These are phyloP conservation scores for Coniochaeta hoffmannii DNA, from an alignment of 2,329 filamentous ascomycete genomes.

Conservation along the genomic window DNA sequence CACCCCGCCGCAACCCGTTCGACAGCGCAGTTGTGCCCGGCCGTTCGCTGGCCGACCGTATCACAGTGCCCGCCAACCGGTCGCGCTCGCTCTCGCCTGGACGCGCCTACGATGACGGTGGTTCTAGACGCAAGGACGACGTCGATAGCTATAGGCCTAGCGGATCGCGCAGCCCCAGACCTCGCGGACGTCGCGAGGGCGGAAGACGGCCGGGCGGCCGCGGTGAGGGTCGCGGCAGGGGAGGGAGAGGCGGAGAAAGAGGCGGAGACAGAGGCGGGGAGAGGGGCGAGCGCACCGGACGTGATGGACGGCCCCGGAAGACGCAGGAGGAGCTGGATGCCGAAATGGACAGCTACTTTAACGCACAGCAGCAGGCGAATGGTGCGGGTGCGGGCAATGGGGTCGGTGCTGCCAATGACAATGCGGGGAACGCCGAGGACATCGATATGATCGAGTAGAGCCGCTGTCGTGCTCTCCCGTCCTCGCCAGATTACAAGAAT, in stretches of 20 bases:
- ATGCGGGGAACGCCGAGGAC: constrained; percentile 28
- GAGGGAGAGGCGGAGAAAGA: constrained; percentile 31
- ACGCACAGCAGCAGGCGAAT: constrained; percentile 26
- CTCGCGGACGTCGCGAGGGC: constrained; percentile 48
- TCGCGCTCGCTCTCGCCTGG: constrained; percentile 56
- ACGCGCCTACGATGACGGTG: constrained; percentile 53
- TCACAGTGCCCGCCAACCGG: constrained; percentile 46
- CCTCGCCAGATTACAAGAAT: too few relatives aligned
- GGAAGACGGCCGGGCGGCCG: constrained; percentile 36
- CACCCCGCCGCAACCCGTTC: constrained; percentile 44
- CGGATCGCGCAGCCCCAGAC: constrained; percentile 26
- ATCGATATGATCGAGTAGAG: constrained; percentile 63
- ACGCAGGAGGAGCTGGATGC: constrained; percentile 88
- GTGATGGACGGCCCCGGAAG: constrained; percentile 63
- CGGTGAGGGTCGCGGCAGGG: constrained; percentile 16
- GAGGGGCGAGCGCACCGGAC: constrained; percentile 32
- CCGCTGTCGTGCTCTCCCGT: not conserved
- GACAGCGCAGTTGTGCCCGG: constrained; percentile 48
- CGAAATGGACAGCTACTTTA: constrained; percentile 95
- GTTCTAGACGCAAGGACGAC: constrained; percentile 41
- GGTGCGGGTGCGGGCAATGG: constrained; percentile 17
- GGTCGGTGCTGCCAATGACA: constrained; percentile 14
- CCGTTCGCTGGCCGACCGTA: constrained; percentile 52
- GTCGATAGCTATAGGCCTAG: constrained; percentile 70
- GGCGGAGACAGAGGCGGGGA: constrained; percentile 30